Conservation (phyloP, 768 basidiomycete species). For the Xerocomus spinulosus region DNA sequence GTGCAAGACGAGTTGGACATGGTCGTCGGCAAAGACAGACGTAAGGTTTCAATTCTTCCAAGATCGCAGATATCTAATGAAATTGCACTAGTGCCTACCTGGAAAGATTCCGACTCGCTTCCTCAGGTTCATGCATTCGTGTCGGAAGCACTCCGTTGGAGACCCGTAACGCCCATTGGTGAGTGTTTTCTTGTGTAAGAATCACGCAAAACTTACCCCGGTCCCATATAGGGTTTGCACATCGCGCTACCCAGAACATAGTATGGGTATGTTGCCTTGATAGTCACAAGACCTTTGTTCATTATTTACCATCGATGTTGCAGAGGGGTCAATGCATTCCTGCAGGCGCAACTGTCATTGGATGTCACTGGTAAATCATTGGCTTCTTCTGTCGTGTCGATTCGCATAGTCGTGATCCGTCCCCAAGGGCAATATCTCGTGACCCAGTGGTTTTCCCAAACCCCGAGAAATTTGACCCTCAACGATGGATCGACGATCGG, state of each 20-base stretch:
- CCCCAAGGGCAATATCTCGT: conserved; percentile 15
- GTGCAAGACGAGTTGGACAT: conserved; percentile 52
- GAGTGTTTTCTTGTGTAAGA: neutral
- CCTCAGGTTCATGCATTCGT: conserved; percentile 35
- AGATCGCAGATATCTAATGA: neutral
- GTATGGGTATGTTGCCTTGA: conserved; percentile 42
- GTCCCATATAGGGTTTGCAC: conserved; percentile 40
- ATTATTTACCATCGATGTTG: neutral
- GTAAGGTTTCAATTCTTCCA: conserved; percentile 1
- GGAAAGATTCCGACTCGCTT: conserved; percentile 29
- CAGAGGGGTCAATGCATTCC: conserved; percentile 21
- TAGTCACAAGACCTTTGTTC: neutral
- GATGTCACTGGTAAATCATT: conserved; percentile 14
- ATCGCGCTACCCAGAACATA: conserved; percentile 58
- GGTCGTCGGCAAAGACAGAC: conserved; percentile 40
- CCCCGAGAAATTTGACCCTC: conserved; percentile 43
- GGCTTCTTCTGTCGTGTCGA: neutral
- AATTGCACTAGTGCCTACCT: conserved; percentile 29
- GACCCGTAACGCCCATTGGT: conserved; percentile 27
- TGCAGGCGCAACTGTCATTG: conserved; percentile 17
- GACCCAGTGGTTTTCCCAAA: conserved; percentile 19
- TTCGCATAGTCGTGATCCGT: neutral
- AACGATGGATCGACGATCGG: conserved; percentile 44
- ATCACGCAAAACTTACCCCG: neutral
- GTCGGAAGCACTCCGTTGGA: conserved; percentile 35